A percentile compares a stretch with the other conserved stretches of the same genome.
phyloP scores from a whole-genome alignment of 1,284 basidiomycete genomes.

The Fomitiporia mediterranea region DNA sequence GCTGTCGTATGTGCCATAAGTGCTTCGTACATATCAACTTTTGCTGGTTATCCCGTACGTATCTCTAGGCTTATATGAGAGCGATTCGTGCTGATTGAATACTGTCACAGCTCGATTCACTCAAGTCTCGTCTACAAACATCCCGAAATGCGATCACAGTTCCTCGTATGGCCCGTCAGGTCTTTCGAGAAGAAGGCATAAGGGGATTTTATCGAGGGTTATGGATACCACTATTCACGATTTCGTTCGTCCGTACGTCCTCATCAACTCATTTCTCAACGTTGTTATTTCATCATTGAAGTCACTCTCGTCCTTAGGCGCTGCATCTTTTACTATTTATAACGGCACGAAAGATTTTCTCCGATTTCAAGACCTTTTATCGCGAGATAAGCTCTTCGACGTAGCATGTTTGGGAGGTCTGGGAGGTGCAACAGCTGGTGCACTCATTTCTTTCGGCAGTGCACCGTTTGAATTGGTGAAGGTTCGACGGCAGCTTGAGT shows the following conservation, averaged over 20 bases:
- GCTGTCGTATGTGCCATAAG: slow-evolving; percentile 77
- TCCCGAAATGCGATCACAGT: slow-evolving; percentile 74
- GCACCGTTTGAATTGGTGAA: slow-evolving; percentile 97
- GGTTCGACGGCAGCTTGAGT: slow-evolving; percentile 90
- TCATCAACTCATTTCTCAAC: slow-evolving; percentile 4
- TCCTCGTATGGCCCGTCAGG: slow-evolving; percentile 63
- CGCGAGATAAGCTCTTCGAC: slow-evolving; percentile 56
- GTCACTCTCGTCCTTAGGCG: slow-evolving; percentile 43
- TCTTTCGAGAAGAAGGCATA: slow-evolving; percentile 89
- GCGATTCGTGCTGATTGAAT: not conserved
- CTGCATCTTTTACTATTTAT: slow-evolving; percentile 92
- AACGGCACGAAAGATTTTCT: slow-evolving; percentile 83
- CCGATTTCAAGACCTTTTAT: slow-evolving; percentile 55
- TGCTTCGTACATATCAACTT: slow-evolving; percentile 78
- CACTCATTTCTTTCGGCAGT: slow-evolving; percentile 78
- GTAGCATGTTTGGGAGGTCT: slow-evolving; percentile 73
- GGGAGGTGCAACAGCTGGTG: slow-evolving; percentile 78
- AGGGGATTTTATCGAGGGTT: slow-evolving; percentile 88
- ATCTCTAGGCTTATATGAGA: not conserved
- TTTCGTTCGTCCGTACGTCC: slow-evolving; percentile 88
- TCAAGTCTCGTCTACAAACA: slow-evolving; percentile 89
- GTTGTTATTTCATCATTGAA: slow-evolving; percentile 18
- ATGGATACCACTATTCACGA: slow-evolving; percentile 93
- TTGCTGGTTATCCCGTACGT: slow-evolving; percentile 76
- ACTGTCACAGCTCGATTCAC: slow-evolving; percentile 66